Conservation (phyloP, 176 grass and related monocot genomes). For the Tuctoria greenei region DNA sequence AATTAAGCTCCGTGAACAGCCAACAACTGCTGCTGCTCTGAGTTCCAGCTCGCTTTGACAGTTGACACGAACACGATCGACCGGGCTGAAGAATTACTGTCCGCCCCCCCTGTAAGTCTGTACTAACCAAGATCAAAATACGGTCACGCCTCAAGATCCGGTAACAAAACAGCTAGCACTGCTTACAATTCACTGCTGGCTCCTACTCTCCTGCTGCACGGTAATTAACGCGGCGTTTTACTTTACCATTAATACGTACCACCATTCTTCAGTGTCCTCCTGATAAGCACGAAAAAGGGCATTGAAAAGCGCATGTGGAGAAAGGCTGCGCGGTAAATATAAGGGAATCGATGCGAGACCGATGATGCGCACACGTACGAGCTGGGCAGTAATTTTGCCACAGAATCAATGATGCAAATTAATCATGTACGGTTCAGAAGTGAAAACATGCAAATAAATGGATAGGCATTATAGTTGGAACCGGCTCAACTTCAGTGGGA, state of each 20-base stretch:
- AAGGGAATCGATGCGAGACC: not conserved
- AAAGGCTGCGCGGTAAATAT: not conserved
- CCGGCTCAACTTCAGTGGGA: too few relatives aligned
- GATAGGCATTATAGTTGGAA: too few relatives aligned
- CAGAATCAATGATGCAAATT: not conserved
- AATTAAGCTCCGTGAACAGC: not conserved
- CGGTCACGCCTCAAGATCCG: not conserved
- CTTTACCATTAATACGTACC: slow-evolving; percentile 19
- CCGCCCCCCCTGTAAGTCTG: not conserved
- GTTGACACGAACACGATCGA: not conserved
- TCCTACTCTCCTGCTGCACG: slow-evolving; percentile 20
- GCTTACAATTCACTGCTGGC: not conserved
- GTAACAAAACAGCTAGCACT: not conserved
- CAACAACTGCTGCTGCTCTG: too few relatives aligned
- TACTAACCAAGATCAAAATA: slow-evolving; percentile 12
- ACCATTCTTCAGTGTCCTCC: not conserved
- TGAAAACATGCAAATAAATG: too few relatives aligned
- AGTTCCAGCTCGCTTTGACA: not conserved
- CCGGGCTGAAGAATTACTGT: not conserved
- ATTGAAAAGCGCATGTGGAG: slow-evolving; percentile 18
- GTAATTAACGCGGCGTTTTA: not conserved
- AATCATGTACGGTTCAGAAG: too few relatives aligned
- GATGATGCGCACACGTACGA: not conserved
- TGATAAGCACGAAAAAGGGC: not conserved
- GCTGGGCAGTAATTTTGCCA: not conserved